Base-by-base conservation (phyloP, 192 early-diverging fungal species). In the Paraglomus occultum region DNA sequence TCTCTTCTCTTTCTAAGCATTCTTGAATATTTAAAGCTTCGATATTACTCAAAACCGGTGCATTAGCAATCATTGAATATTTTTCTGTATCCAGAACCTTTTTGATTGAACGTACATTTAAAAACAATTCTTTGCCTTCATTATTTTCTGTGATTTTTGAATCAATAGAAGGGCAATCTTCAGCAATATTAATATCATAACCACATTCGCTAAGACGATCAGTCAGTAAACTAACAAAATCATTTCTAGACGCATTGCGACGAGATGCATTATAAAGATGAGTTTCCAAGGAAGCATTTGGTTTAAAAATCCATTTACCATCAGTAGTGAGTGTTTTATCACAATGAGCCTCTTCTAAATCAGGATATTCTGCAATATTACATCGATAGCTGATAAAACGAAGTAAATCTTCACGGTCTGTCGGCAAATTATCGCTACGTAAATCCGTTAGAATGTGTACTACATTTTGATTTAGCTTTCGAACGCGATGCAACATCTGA, bases 141-240 rank as follows among this genome's bases (percentile, higher is more conserved):
- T 64, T 64, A 64, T 47, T 20, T 49, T n/a, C 45, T 49, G 62
- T 64, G 3, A 62, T 0, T 20, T 46, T 64, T 46, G 17, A 46
- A 12, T 46, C 12, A 0, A 64, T 49, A 49, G 46, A 49, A 64
- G 62, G 47, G 20, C 44, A 46, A 50, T 46, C 17, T 49, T 64
- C 5, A 8, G 45, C 47, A 64, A 49, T 49, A 49, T 22, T 18
- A 49, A 64, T 49, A 47, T 46, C 4, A 49, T 64, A 64, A 2
- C 47, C 4, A 22, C 17, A 64, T 17, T 49, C 5, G 0, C 45
- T 46, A 46, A 64, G 4, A 49, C 7, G 8, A 17, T 64, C 46
- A 64, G 62, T 8, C 4, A 64, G 20, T 47, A 45, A 64, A 45
- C 45, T 18, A n/a, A 64, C 18, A 49, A 64, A 64, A 64, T 64